Base-by-base conservation (phyloP, 108 stramenopile genomes). In the Discostella pseudostelligera region DNA sequence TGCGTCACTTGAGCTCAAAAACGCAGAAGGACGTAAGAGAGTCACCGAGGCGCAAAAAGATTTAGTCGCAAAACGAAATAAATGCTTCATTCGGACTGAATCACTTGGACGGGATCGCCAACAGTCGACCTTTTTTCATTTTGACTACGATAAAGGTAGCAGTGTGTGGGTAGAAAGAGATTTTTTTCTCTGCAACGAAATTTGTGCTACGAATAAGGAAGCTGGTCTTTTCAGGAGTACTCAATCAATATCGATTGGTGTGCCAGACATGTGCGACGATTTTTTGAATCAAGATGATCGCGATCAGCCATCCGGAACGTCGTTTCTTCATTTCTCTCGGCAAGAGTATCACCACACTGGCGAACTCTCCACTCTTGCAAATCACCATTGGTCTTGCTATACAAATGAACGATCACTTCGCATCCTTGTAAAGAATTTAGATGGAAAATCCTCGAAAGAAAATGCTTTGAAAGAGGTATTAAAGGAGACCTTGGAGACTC, bases 41-140 rank as follows among this genome's bases (percentile, higher is more conserved):
- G 87, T 93, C 16, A 84, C 85, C 20, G 87, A 90, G 61, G 92
- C 92, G 12, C 87, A 89, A 40, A 88, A 87, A 65, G 92, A 93
- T 61, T 74, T 93, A 32, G 67, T 93, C 42, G 81, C 86, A 8
- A 93, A 93, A 44, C 72, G 81, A 35, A 89, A 90, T 65, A 88
- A 84, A 55, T 93, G 92, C 59, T 93, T 93, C 58, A 86, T 85
- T 39, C 65, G 92, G 29, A 90, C 84, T 7, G 86, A 87, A 25
- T 81, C 86, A 4, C 65, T 93, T 44, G 92, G 92, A 59, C 54
- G 39, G 19, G 92, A 93, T 59, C 70, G 87, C 17, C 87, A 87
- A 45, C 57, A 81, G 28, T 84, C 85, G 63, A 65, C 76, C 11
- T 86, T 89, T 56, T 80, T 86, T 86, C 82, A 83, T 21, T 93